phyloP scores from a whole-genome alignment of 352 stramenopile genomes.

The Pythium aquatile region DNA sequence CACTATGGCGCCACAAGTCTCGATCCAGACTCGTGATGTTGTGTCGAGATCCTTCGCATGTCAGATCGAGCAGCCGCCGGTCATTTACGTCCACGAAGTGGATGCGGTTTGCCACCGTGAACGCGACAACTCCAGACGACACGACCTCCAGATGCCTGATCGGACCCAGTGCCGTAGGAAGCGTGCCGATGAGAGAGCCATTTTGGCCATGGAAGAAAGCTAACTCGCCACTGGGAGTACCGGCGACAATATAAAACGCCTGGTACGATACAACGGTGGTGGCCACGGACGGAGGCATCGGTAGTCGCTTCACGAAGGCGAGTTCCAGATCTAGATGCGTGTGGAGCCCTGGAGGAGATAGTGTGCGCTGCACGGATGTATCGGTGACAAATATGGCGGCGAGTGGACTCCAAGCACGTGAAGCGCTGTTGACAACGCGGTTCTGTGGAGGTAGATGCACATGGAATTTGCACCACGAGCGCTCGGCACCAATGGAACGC shows the following conservation, averaged over 20 bases:
- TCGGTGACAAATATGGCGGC: neutral
- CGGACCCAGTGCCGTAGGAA: neutral
- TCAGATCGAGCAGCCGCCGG: conserved; percentile 19
- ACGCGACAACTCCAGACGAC: conserved; percentile 27
- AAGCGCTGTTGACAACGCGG: neutral
- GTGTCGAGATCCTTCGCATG: conserved; percentile 29
- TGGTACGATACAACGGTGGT: conserved; percentile 16
- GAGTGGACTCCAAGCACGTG: neutral
- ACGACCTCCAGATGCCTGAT: conserved; percentile 28
- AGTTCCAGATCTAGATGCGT: conserved; percentile 25
- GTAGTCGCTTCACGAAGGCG: conserved; percentile 1
- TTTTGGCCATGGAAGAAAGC: conserved; percentile 22
- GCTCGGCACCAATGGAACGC: conserved; percentile 13
- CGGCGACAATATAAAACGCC: conserved; percentile 14
- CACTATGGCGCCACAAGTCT: conserved; percentile 31
- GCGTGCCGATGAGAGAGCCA: conserved; percentile 10
- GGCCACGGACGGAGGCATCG: neutral
- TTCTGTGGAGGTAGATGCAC: neutral
- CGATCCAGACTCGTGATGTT: conserved; percentile 34
- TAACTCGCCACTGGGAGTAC: conserved; percentile 3
- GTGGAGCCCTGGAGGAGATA: conserved; percentile 12
- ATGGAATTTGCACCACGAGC: neutral
- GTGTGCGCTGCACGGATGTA: neutral
- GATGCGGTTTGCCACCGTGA: conserved; percentile 27
- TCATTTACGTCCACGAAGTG: conserved; percentile 31